Evolutionary conservation across 140 eudicot species (phyloP).

Genomic region (Oenanthe javanica): DNA sequence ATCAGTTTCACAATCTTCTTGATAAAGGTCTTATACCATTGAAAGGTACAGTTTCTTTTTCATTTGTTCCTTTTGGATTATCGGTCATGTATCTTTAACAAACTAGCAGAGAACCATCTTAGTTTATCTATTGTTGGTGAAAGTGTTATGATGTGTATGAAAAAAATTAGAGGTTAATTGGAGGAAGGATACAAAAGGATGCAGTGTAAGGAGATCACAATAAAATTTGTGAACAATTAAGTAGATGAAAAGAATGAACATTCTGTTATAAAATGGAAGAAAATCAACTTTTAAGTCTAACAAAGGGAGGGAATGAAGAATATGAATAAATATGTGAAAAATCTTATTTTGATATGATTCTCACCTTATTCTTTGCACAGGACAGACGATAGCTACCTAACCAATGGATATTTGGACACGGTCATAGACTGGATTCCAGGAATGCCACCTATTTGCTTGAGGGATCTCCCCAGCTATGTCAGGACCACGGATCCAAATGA

Average conservation of each 20-base stretch:
- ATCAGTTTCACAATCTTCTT: not conserved
- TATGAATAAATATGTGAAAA: too few relatives aligned
- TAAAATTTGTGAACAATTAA: too few relatives aligned
- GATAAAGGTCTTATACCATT: slow-evolving; percentile 18
- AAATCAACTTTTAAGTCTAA: not conserved
- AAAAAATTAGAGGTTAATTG: too few relatives aligned
- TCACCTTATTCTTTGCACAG: not conserved
- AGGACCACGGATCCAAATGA: not conserved
- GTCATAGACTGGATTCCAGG: not conserved
- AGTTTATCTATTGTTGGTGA: too few relatives aligned
- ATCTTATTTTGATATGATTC: not conserved
- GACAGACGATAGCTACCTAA: not conserved
- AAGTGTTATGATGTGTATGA: too few relatives aligned
- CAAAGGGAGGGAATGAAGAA: not conserved
- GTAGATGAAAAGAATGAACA: too few relatives aligned
- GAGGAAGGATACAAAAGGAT: too few relatives aligned
- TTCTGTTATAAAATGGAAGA: too few relatives aligned
- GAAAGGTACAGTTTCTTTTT: not conserved
- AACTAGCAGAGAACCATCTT: too few relatives aligned
- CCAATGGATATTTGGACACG: not conserved
- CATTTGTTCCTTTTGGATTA: not conserved
- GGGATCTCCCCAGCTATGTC: not conserved
- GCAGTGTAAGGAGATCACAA: too few relatives aligned
- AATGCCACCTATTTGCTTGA: not conserved
- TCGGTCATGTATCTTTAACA: not conserved